These are phyloP conservation scores for Cladosporium sp. DNA, from an alignment of 2,329 filamentous ascomycete species.

Conservation along the genomic window DNA sequence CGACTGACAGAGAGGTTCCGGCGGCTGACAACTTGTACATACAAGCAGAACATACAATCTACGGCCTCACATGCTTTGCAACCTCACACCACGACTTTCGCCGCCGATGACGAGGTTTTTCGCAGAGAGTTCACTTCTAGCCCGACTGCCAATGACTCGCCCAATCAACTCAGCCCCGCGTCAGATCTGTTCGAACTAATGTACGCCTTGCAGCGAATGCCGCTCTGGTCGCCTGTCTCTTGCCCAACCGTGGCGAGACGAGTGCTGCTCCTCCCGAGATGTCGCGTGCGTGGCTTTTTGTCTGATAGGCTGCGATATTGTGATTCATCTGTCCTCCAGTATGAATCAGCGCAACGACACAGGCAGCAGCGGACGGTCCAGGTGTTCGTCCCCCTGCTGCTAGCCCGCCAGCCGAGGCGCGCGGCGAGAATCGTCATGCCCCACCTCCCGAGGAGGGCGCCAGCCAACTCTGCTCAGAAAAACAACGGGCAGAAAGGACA, in stretches of 20 bases:
- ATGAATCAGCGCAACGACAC: slow-evolving; percentile 1
- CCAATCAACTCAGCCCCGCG: slow-evolving; percentile 7
- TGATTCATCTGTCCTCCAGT: not conserved
- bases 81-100: not conserved
- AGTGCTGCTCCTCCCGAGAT: not conserved
- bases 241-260: not conserved
- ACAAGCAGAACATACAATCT: too few relatives aligned
- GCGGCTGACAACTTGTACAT: too few relatives aligned
- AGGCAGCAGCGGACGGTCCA: slow-evolving; percentile 6
- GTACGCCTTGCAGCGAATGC: slow-evolving; percentile 1
- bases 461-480: slow-evolving; percentile 10
- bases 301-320: not conserved
- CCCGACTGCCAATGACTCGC: slow-evolving; percentile 1
- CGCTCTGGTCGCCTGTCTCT: not conserved
- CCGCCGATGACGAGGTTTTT: slow-evolving; percentile 1
- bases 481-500: slow-evolving; percentile 6
- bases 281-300: not conserved
- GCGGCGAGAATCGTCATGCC: slow-evolving; percentile 6
- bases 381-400: not conserved
- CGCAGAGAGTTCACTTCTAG: slow-evolving; percentile 1
- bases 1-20: too few relatives aligned
- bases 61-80: not conserved
- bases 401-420: slow-evolving; percentile 4
- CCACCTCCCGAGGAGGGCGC: not conserved
- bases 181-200: slow-evolving; percentile 8